Base-by-base conservation (phyloP, 306 rosid species). In the Arachis stenosperma region DNA sequence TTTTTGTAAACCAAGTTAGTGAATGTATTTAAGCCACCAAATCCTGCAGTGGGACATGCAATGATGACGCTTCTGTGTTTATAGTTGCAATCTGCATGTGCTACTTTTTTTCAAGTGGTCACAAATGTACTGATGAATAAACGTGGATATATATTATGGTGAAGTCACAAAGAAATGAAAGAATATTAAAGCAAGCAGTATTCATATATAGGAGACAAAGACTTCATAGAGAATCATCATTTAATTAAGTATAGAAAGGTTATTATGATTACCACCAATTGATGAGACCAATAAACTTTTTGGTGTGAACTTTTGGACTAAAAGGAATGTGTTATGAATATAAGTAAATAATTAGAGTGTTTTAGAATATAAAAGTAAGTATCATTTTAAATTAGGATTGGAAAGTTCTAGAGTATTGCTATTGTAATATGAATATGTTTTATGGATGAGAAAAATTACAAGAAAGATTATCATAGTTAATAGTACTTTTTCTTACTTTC, bases 1-100 rank as follows among this genome's bases (percentile, higher is more conserved):
- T 44, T 59, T 41, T 15, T 61, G 51, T 36, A 47, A 47, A 46
- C 67, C 33, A 72, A 61, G 39, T n/a, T 71, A 27, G 15, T 71
- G 7, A 46, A 58, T 59, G 39, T 71, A 14, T 59, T 71, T 44
- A 46, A 59, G 76, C 50, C 12, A 9, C 51, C 8, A 60, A 61
- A 37, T 48, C 22, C 12, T 10, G 41, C n/a, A 30, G 40, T 10
- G 50, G 59, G 57, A 71, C 50, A 14, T 48, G 61, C 61, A 73
- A 61, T 15, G 17, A 47, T 42, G 65, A 27, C 41, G 4, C 59
- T 75, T 65, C 52, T 69, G 51, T 7, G 17, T 13, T 63, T 30
- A 10, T 56, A 62, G 22, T 56, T 56, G 7, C 74, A 1, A 33
- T 48, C 6, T 53, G 52, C 40, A 40, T 17, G 69, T 64, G 9